Evolutionary conservation across 2,329 filamentous ascomycete genomes (phyloP), one percentile per base, ranked within the genome.

Genomic region (Botrytis sinoallii): DNA sequence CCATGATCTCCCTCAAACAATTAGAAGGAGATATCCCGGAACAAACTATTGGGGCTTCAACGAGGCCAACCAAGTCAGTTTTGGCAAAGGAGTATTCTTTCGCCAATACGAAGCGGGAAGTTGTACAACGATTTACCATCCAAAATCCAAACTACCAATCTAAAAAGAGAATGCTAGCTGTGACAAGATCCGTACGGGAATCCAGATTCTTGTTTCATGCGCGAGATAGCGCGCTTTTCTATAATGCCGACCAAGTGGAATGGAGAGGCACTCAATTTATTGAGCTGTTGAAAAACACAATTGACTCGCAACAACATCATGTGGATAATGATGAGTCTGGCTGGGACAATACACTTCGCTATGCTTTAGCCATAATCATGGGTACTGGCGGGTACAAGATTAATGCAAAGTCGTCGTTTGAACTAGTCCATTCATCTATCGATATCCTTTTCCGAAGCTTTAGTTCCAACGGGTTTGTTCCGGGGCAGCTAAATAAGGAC

Each of bases 41-140:
- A 52, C 48, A 14, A 3, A 7, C 12, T 0, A 52, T 3, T n/a
- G 6, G 10, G 6, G 25, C 12, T 0, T 12, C 25, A n/a, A 8
- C 12, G 25, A 52, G 48, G 48, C 25, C 1, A 7, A 5, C 12
- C 3, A 55, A 2, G 25, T 7, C 12, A n/a, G 0, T 1, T 55
- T 7, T n/a, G 6, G 12, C 3, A 7, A 55, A 55, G 4, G 3
- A 55, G 25, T n/a, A 55, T 3, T n/a, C 48, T 55, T 55, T 3
- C 5, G 25, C 25, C 1, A 55, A 55, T 7, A 2, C 5, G n/a
- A 2, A 55, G 12, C 25, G 25, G 6, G 48, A 55, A n/a, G 48
- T n/a, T 1, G 12, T 55, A 14, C 48, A 55, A 16, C 25, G 48
- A 55, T 55, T 55, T 3, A n/a, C 48, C 25, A 1, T 1, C 12